phyloP scores from a whole-genome alignment of 139 green algal genomes.

The Closterium sp. region DNA sequence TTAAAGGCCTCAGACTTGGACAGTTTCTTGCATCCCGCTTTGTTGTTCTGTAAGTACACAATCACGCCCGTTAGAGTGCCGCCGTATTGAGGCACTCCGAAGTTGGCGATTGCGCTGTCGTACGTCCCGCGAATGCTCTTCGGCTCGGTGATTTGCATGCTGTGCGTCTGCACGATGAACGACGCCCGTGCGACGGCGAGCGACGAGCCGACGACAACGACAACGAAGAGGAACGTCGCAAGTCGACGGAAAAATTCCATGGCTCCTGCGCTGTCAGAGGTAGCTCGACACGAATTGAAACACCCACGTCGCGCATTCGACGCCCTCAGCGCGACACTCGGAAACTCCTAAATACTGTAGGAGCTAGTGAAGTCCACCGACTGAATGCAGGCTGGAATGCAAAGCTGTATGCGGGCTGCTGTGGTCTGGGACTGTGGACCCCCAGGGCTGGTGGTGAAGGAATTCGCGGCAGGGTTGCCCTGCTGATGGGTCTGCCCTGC shows the following conservation, averaged over 20 bases:
- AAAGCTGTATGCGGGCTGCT: too few relatives aligned
- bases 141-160: slow-evolving; percentile 54
- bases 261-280: neutral
- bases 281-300: neutral
- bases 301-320: neutral
- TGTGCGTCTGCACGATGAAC: slow-evolving; percentile 61
- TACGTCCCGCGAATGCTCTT: slow-evolving; percentile 42
- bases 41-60: slow-evolving; percentile 46
- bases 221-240: neutral
- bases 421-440: too few relatives aligned
- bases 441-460: too few relatives aligned
- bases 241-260: neutral
- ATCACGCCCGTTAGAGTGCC: slow-evolving; percentile 59
- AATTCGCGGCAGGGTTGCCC: too few relatives aligned
- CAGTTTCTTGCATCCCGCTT: slow-evolving; percentile 48
- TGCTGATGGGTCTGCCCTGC: too few relatives aligned
- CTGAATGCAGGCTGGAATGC: too few relatives aligned
- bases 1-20: neutral
- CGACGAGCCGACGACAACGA: neutral
- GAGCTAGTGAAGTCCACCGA: too few relatives aligned
- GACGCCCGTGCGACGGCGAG: neutral
- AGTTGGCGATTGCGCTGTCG: slow-evolving; percentile 67
- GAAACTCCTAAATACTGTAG: neutral
- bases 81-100: slow-evolving; percentile 71
- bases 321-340: neutral